Percentiles rank a stretch among this genome's conserved stretches.
phyloP scores from a whole-genome alignment of 768 basidiomycete genomes.

The Suillus cothurnatus region DNA sequence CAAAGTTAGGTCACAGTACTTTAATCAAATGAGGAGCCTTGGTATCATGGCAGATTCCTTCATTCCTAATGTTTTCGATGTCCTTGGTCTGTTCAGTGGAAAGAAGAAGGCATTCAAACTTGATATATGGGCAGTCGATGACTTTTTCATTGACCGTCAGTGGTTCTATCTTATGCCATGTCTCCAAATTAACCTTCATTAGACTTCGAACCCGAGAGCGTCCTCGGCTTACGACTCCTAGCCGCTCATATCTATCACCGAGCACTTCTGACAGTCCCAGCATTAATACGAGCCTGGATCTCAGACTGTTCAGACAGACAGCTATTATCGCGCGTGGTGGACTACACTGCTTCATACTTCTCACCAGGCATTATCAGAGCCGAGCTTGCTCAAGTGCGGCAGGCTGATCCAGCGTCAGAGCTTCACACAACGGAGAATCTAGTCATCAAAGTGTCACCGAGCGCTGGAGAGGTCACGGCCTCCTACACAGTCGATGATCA shows the following conservation, averaged over 20 bases:
- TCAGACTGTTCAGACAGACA: conserved; percentile 88
- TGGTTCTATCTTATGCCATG: conserved; percentile 8
- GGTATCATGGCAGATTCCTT: conserved; percentile 66
- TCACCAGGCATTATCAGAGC: conserved; percentile 85
- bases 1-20: conserved; percentile 82
- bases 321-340: conserved; percentile 71
- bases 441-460: conserved; percentile 71
- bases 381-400: conserved; percentile 76
- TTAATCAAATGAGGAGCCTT: conserved; percentile 78
- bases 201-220: conserved; percentile 61
- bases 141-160: conserved; percentile 77
- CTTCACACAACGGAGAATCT: conserved; percentile 72
- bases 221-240: conserved; percentile 61
- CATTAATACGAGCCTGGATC: conserved; percentile 85
- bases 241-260: conserved; percentile 91
- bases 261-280: conserved; percentile 79
- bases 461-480: conserved; percentile 80
- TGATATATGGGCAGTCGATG: conserved; percentile 84
- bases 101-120: conserved; percentile 73
- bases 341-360: conserved; percentile 82
- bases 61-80: conserved; percentile 68
- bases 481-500: conserved; percentile 93
- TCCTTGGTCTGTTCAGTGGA: conserved; percentile 69
- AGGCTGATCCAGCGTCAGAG: conserved; percentile 52
- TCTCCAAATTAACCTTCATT: conserved; percentile 11